Evolutionary conservation across 768 basidiomycete genomes (phyloP).

Genomic region (Tulasnella sp.): DNA sequence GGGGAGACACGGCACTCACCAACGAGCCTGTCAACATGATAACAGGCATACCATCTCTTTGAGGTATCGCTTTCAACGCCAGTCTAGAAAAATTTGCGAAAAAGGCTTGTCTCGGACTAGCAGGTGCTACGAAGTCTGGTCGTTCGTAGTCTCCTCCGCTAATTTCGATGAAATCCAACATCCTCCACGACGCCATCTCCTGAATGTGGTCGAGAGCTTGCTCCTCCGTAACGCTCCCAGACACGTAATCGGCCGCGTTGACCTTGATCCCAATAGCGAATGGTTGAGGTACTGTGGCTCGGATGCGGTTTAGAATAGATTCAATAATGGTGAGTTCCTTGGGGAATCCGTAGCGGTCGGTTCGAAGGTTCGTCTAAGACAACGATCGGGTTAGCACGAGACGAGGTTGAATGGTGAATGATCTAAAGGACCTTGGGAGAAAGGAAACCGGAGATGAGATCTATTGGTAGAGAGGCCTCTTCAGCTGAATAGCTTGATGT

Average conservation of each 20-base stretch:
- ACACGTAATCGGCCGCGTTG: constrained; percentile 74
- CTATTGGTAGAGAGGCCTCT: constrained; percentile 46
- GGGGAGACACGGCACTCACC: neutral
- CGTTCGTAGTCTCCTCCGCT: constrained; percentile 86
- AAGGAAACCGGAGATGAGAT: constrained; percentile 78
- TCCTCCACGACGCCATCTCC: constrained; percentile 63
- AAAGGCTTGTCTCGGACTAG: constrained; percentile 62
- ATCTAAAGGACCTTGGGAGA: constrained; percentile 60
- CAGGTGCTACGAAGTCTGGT: constrained; percentile 44
- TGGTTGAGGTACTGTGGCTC: constrained; percentile 54
- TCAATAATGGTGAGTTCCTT: constrained; percentile 45
- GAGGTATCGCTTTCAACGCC: constrained; percentile 55
- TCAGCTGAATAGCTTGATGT: constrained; percentile 56
- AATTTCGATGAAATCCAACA: constrained; percentile 73
- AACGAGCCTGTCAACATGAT: constrained; percentile 84
- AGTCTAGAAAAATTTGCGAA: constrained; percentile 69
- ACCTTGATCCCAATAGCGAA: constrained; percentile 81
- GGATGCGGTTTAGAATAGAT: constrained; percentile 60
- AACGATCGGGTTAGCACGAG: no score
- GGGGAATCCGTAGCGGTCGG: constrained; percentile 55
- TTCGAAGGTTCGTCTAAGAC: constrained; percentile 63
- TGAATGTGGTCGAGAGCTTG: constrained; percentile 64
- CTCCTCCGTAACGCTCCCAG: constrained; percentile 42
- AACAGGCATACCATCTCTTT: constrained; percentile 52
- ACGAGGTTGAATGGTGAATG: neutral